phyloP scores from a whole-genome alignment of 2,329 filamentous ascomycete species.

The Paracorniculantispora psalliotae region DNA sequence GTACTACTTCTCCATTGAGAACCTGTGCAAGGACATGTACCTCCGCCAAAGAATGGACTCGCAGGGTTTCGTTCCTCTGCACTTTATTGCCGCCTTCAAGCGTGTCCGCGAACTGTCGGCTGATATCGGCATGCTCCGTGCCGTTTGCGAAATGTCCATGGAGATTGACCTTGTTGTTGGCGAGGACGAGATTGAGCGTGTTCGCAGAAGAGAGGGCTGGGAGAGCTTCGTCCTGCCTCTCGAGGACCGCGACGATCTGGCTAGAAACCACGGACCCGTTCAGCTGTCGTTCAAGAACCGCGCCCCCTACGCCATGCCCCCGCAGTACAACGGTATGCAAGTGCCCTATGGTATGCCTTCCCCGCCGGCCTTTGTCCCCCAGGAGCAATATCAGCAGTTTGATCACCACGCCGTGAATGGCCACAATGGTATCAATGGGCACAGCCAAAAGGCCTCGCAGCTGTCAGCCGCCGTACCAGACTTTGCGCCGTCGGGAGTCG shows the following conservation, averaged over 20 bases:
- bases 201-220: constrained; percentile 74
- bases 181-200: constrained; percentile 70
- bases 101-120: constrained; percentile 50
- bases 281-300: constrained; percentile 34
- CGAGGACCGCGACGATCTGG: constrained; percentile 65
- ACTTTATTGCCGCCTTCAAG: constrained; percentile 79
- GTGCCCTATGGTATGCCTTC: constrained; percentile 27
- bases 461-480: constrained; percentile 36
- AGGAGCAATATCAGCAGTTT: constrained; percentile 26
- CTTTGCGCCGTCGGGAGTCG: constrained; percentile 31
- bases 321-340: constrained; percentile 29
- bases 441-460: constrained; percentile 26
- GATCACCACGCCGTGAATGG: constrained; percentile 30
- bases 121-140: constrained; percentile 67
- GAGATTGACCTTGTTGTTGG: constrained; percentile 70
- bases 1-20: constrained; percentile 97
- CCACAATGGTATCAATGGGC: constrained; percentile 34
- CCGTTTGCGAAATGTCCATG: constrained; percentile 66
- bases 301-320: constrained; percentile 21
- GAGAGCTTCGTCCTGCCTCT: constrained; percentile 70
- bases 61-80: constrained; percentile 81
- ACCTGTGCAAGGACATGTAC: constrained; percentile 88
- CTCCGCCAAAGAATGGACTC: constrained; percentile 90
- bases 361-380: constrained; percentile 25
- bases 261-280: constrained; percentile 65